Base-by-base conservation (phyloP, 169 alveolate genomes). In the Plasmodium coatneyi region DNA sequence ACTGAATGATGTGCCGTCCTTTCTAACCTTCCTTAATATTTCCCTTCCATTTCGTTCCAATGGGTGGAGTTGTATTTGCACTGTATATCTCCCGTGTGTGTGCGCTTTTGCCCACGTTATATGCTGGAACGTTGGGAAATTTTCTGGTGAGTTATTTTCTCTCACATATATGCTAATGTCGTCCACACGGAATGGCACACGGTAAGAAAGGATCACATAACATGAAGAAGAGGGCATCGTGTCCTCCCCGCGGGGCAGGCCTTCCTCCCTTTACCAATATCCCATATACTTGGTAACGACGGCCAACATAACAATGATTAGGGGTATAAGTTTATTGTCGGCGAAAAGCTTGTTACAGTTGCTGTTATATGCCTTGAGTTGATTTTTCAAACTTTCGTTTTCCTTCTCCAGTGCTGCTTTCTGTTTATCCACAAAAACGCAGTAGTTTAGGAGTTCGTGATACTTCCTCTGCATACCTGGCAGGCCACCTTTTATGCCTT, bases 351-450 rank as follows among this genome's bases (percentile, higher is more conserved):
- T 89, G 82, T 60, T 89, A 10, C 39, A 78, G 32, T 89, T 89
- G 78, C 70, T 89, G 43, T 30, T 79, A 39, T 56, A 89, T 89
- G 94, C 89, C 82, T 89, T 89, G 25, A 89, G 49, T 36, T 89
- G 94, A 66, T 89, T 89, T 89, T 89, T 89, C 41, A 96, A 92
- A 80, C 95, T 96, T 36, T 96, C 97, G 92, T 96, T 96, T 84
- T 96, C 97, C 92, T 95, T 96, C 72, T 95, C 92, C 52, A 96
- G 70, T 34, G 95, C 95, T 19, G 96, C 95, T 95, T 96, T 97
- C 56, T 95, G 97, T 74, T 97, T 97, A 83, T 97, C 98, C n/a
- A 96, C 97, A 52, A 98, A 96, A 56, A 97, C 97, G 80, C 98
- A 96, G 84, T 97, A 97, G 71, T 96, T 97, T 71, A 97, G 97